Evolutionary conservation across 805 yeast genomes (phyloP), one percentile per base, ranked within the genome.

Genomic region (Wickerhamiella bombiphila): DNA sequence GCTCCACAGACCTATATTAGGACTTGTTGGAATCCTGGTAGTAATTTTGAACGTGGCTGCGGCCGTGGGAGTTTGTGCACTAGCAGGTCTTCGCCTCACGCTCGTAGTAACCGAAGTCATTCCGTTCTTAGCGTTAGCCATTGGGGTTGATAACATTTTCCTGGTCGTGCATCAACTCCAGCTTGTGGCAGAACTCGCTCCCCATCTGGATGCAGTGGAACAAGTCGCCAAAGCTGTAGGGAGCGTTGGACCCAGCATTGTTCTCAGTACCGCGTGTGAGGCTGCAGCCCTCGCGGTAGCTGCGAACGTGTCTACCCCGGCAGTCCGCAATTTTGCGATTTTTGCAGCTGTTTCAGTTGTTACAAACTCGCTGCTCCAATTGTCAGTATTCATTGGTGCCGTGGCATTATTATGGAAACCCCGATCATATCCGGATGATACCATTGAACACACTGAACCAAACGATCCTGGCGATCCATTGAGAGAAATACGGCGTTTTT

Each of bases 101-200:
- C 63, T 88, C 31, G 86, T 88, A 46, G 83, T 88, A 40, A 96
- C 97, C 2, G 97, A 91, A 55, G 98, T 88, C 4, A 88, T 88
- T 24, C 97, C 97, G 7, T 88, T 88, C 53, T 63, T 88, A 50
- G 80, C 88, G 11, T 64, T 88, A 41, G 98, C 98, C 0, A 76
- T 88, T 39, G 98, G 98, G n/a, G 83, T 88, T 20, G 98, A 88
- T 59, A 88, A 88, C 55, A 80, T 88, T 19, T 91, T 86, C 52
- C 61, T 88, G 46, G 72, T 88, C 16, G 77, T 83, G 1, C 86
- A 86, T 53, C 94, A 85, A 51, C 63, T 81, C 34, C 70, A 74
- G 31, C 59, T 65, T 15, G 68, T 75, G 21, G 69, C 69, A 34
- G 66, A 59, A 9, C 46, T 66, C 2, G 54, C 60, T 33, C 69